phyloP scores from a whole-genome alignment of 2,329 filamentous ascomycete species.

The Ophiostoma sp. region DNA sequence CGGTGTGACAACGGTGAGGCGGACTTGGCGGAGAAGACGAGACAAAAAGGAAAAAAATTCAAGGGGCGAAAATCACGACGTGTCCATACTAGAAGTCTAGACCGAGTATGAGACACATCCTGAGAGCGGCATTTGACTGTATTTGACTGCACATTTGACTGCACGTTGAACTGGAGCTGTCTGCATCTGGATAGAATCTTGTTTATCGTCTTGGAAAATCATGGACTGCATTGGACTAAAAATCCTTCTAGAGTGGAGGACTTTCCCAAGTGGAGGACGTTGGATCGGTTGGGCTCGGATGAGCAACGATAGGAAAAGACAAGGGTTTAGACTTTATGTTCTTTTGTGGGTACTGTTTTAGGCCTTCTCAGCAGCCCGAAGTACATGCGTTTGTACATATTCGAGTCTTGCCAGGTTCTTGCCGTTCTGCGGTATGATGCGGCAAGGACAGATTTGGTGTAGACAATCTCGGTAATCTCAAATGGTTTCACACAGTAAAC shows the following conservation, averaged over 20 bases:
- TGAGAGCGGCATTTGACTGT: not conserved
- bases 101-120: not conserved
- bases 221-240: not conserved
- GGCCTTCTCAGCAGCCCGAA: too few species aligned
- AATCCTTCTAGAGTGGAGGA: constrained; percentile 5
- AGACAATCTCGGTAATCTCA: too few species aligned
- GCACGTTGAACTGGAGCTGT: not conserved
- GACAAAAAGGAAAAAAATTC: too few species aligned
- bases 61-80: not conserved
- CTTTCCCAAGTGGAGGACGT: not conserved
- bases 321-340: not conserved
- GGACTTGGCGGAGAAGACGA: not conserved
- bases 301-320: not conserved
- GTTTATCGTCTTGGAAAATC: not conserved
- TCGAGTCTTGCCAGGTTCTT: too few species aligned
- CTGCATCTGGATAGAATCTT: not conserved
- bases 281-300: not conserved
- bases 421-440: too few species aligned
- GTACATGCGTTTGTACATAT: too few species aligned
- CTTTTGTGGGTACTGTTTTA: too few species aligned
- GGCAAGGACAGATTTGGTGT: too few species aligned
- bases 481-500: too few species aligned
- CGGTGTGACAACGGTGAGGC: not conserved
- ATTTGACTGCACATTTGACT: not conserved
- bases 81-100: constrained; percentile 1